These are phyloP conservation scores for Paraglomus occultum DNA, from an alignment of 192 early-diverging fungal species.

Conservation along the genomic window DNA sequence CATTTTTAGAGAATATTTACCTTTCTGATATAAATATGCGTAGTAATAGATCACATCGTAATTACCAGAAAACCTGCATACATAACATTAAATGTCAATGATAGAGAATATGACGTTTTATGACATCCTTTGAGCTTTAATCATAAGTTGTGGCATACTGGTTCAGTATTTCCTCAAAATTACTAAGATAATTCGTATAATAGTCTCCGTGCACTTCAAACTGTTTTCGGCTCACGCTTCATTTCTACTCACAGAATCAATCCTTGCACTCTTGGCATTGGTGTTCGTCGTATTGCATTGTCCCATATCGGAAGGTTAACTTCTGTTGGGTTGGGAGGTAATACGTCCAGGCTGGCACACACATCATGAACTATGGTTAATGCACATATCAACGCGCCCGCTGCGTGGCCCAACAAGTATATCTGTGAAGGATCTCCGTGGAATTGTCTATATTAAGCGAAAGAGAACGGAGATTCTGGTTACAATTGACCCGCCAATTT, in stretches of 20 bases:
- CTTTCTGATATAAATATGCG: constrained; percentile 44
- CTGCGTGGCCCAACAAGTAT: constrained; percentile 43
- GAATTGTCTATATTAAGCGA: constrained; percentile 30
- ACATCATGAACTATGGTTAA: constrained; percentile 45
- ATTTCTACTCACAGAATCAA: constrained; percentile 37
- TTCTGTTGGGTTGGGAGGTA: constrained; percentile 24
- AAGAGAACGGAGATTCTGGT: too few relatives aligned
- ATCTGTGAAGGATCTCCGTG: constrained; percentile 41
- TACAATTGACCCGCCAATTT: too few relatives aligned
- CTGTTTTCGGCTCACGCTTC: background rate
- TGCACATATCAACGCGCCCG: constrained; percentile 39
- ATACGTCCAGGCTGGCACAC: constrained; percentile 33
- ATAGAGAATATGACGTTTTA: too few relatives aligned
- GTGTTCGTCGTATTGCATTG: constrained; percentile 20
- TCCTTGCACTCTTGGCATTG: constrained; percentile 39
- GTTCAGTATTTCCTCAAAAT: too few relatives aligned
- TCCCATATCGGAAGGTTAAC: constrained; percentile 30
- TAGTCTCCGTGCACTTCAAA: constrained; percentile 30
- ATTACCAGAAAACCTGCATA: constrained; percentile 38
- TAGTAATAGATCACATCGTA: constrained; percentile 47
- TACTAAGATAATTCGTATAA: constrained; percentile 32
- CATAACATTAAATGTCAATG: background rate
- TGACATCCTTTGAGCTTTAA: background rate
- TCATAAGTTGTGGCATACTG: constrained; percentile 12
- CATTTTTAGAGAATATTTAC: constrained; percentile 17